phyloP scores from a whole-genome alignment of 441 rosid species.

The Geranium incanum region DNA sequence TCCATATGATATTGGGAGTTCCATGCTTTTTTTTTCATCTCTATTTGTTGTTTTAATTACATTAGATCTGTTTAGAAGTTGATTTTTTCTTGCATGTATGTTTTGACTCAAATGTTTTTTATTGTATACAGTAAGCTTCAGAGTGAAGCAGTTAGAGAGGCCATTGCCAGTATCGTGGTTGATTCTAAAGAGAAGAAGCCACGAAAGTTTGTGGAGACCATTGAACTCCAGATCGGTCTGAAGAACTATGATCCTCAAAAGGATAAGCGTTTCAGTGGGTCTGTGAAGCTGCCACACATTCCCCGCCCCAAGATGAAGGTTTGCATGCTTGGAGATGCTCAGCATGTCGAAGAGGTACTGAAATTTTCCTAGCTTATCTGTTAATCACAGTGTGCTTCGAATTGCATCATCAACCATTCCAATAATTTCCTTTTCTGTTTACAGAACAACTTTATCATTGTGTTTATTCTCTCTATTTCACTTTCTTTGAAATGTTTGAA shows the following conservation, averaged over 20 bases:
- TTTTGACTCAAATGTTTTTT: conserved; percentile 1
- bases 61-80: not conserved
- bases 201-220: conserved; percentile 73
- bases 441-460: too few species aligned
- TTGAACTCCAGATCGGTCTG: conserved; percentile 91
- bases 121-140: conserved; percentile 65
- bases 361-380: not conserved
- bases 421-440: too few species aligned
- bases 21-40: not conserved
- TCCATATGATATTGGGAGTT: not conserved
- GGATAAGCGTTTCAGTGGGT: conserved; percentile 93
- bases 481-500: too few species aligned
- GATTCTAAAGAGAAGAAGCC: conserved; percentile 51
- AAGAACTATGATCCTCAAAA: conserved; percentile 96
- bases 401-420: not conserved
- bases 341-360: conserved; percentile 84
- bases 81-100: not conserved
- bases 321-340: conserved; percentile 98
- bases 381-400: not conserved
- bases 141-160: conserved; percentile 78
- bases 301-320: conserved; percentile 97
- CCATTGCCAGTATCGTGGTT: conserved; percentile 45
- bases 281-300: conserved; percentile 80
- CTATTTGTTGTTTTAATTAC: not conserved
- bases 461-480: too few species aligned